A percentile compares a stretch with the other conserved stretches of the same genome.
Evolutionary conservation across 805 yeast genomes (phyloP).

Genomic region (Candida dajiaensis): DNA sequence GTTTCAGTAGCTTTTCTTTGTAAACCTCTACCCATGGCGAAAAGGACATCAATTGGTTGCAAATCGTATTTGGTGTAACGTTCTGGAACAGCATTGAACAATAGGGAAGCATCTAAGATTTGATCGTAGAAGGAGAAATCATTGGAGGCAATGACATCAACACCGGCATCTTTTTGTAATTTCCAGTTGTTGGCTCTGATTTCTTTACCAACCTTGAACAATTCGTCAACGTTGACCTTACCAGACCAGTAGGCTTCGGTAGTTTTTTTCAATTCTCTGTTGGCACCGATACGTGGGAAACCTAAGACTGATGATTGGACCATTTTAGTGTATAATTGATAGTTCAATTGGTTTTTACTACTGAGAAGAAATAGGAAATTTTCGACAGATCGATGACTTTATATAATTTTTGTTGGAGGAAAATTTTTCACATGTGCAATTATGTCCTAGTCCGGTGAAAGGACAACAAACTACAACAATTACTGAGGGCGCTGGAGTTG

Average conservation of each 20-base stretch:
- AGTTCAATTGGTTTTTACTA: background rate
- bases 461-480: background rate
- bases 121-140: constrained; percentile 99
- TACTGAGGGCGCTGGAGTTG: no score
- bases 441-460: background rate
- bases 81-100: constrained; percentile 95
- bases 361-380: background rate
- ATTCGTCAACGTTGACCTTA: constrained; percentile 80
- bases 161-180: constrained; percentile 95
- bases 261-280: constrained; percentile 98
- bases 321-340: constrained; percentile 39
- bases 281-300: constrained; percentile 99
- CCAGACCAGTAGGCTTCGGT: constrained; percentile 99
- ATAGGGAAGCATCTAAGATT: constrained; percentile 83
- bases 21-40: constrained; percentile 99
- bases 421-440: background rate
- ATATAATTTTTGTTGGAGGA: background rate
- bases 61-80: constrained; percentile 91
- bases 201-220: constrained; percentile 88
- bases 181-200: constrained; percentile 97
- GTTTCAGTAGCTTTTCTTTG: constrained; percentile 92
- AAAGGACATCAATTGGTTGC: constrained; percentile 83
- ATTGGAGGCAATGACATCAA: constrained; percentile 93
- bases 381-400: background rate
- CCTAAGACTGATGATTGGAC: constrained; percentile 97